Base-by-base conservation (phyloP, 2,329 filamentous ascomycete genomes). In the Aspergillus floridensis region DNA sequence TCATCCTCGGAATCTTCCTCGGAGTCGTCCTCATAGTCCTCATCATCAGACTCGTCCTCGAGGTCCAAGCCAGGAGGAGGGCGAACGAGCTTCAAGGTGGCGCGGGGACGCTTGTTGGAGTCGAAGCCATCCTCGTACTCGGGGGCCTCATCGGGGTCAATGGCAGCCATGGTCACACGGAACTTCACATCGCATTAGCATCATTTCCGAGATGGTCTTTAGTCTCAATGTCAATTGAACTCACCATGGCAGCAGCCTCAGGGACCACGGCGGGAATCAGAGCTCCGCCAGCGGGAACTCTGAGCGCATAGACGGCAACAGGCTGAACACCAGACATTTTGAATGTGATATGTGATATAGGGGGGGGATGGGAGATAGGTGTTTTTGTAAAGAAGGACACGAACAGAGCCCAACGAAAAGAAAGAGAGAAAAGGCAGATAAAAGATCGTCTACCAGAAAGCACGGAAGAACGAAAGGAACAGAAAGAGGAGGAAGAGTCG, bases 161-260 rank as follows among this genome's bases (percentile, higher is more conserved):
- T 89, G 66, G 95, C 95, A 71, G 96, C 95, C 95, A 99, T 99
- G 72, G 93, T 98, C 74, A 99, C 92, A 76, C 92, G 92, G 81
- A 97, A 96, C 93, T 96, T 48, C 14, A 38, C 29, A 47, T 2
- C 22, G 14, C 14, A n/a, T 55, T 55, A 55, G 53, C 19, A 10
- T 19, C 4, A 12, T 35, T 14, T 12, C n/a, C 21, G 10, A 32
- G 6, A 6, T 48, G 46, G 12, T 16, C 48, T 6, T 32, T 10
- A n/a, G 3, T 8, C 8, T 29, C 26, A 29, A 29, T 29, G 26
- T 29, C 12, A 26, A 63, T 32, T 53, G 35, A 54, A 85, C 90
- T 83, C 83, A 96, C 92, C 76, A 90, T 90, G 62, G 92, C 91
- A 74, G 91, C 90, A 71, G 93, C 88, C 67, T 93, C 88, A 64